Evolutionary conservation across 768 basidiomycete species (phyloP), one percentile per base, ranked within the genome.

Genomic region (Ephemerocybe angulata): DNA sequence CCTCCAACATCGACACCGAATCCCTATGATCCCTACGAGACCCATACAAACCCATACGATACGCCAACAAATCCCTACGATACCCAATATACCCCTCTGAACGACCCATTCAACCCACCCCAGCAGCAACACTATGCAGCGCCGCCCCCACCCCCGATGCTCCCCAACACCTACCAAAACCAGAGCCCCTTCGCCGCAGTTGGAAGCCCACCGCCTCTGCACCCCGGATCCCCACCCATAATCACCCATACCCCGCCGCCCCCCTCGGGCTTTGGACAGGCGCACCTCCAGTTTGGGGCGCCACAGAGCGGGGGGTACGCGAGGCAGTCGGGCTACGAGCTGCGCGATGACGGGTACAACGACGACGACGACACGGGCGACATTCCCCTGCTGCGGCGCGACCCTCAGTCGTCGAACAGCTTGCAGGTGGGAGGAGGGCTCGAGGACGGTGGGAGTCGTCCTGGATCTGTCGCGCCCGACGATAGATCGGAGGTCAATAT

Each of bases 311-410:
- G 57, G 3, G 21, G 54, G 1, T 44, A 48, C n/a, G 54, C 56
- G 28, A 31, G 52, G 47, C 62, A 58, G 50, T 54, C 61, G 7
- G 67, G 53, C 30, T 81, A 79, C 55, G 74, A 76, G 12, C 62
- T 75, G 13, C 72, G 77, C 52, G 76, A 80, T 42, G 73, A 72
- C 25, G 66, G 65, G 0, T 76, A 81, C 15, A 73, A 74, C 5
- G 69, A 72, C 1, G 68, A 73, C 21, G 66, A 72, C 2, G 86
- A 88, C 37, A 61, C 76, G 0, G 87, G 85, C 10, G 87, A 88
- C 56, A 85, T 88, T 28, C 87, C 88, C 0, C 75, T 90, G 8
- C 69, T 90, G 25, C 65, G 72, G 3, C 68, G 82, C n/a, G 80
- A 81, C 62, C 66, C 68, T 27, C 65, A 70, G 24, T 61, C 67